These are phyloP conservation scores for Pestalotiopsis sp. DNA, from an alignment of 2,329 filamentous ascomycete species.

Conservation along the genomic window DNA sequence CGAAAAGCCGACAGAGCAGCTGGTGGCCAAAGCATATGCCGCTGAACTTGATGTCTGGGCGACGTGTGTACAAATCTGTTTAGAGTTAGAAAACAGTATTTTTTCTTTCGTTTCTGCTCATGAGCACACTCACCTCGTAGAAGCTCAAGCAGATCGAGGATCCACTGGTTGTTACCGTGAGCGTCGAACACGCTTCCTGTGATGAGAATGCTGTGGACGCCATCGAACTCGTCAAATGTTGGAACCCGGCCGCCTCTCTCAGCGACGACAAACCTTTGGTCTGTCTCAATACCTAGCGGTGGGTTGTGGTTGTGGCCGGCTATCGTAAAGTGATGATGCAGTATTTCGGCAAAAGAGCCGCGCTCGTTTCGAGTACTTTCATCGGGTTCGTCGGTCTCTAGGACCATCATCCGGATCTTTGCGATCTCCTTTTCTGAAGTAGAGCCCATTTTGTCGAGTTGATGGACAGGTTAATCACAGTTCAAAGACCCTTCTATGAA, in stretches of 20 bases:
- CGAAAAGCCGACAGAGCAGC: constrained; percentile 72
- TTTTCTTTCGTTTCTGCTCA: too few relatives aligned
- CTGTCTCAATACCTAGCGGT: constrained; percentile 54
- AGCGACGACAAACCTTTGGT: constrained; percentile 56
- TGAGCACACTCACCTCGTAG: constrained; percentile 39
- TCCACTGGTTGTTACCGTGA: constrained; percentile 73
- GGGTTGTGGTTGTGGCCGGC: constrained; percentile 56
- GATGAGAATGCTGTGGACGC: constrained; percentile 73
- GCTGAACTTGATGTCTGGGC: constrained; percentile 60
- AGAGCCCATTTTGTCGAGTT: background rate
- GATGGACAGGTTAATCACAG: background rate
- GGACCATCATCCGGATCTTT: constrained; percentile 45
- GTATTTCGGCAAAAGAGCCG: constrained; percentile 57
- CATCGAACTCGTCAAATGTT: constrained; percentile 51
- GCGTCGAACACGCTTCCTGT: constrained; percentile 72
- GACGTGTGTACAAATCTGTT: constrained; percentile 48
- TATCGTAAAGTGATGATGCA: constrained; percentile 50
- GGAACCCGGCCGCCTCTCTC: constrained; percentile 50
- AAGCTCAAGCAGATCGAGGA: constrained; percentile 66
- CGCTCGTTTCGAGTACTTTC: constrained; percentile 48
- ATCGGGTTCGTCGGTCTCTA: constrained; percentile 60
- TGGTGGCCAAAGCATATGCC: constrained; percentile 85
- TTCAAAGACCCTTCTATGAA: background rate
- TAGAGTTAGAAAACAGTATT: background rate
- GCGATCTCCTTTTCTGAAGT: background rate